Percentiles rank a stretch among this genome's conserved stretches.
Evolutionary conservation across 768 basidiomycete species (phyloP).

Genomic region (Lanmaoa pseudosensibilis): DNA sequence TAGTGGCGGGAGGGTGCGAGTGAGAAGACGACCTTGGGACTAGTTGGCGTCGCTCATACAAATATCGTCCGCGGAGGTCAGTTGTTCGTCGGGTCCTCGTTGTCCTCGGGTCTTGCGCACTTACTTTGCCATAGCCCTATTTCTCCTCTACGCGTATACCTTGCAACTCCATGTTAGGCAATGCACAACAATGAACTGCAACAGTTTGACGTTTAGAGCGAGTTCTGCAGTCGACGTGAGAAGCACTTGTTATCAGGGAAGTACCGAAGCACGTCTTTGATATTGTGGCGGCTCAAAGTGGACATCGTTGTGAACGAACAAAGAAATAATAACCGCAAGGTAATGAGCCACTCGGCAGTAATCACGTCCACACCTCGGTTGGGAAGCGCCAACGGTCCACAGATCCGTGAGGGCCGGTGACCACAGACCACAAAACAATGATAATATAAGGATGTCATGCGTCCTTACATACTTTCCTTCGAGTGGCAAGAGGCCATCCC

Average conservation of each 20-base stretch:
- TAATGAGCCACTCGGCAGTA: conserved; percentile 25
- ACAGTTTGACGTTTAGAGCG: background rate
- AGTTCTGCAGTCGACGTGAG: background rate
- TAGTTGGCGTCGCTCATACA: background rate
- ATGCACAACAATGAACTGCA: background rate
- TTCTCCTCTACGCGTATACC: background rate
- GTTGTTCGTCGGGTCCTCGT: background rate
- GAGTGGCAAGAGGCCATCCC: conserved; percentile 5
- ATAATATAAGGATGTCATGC: conserved; percentile 19
- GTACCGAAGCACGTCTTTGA: background rate
- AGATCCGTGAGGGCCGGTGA: background rate
- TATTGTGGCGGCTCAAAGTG: conserved; percentile 2
- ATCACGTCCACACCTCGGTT: conserved; percentile 10
- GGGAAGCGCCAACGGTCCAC: conserved; percentile 7
- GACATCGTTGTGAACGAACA: conserved; percentile 13
- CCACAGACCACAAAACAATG: conserved; percentile 16
- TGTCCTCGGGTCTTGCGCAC: background rate
- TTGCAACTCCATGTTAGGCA: background rate
- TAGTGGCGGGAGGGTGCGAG: conserved; percentile 40
- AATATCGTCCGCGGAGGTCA: background rate
- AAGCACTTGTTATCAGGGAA: background rate
- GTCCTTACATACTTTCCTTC: background rate
- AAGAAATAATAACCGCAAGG: conserved; percentile 1
- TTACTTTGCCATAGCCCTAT: background rate
- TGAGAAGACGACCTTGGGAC: conserved; percentile 44